These are phyloP conservation scores for Daedaleopsis sinensis DNA, from an alignment of 768 basidiomycete species.

Conservation along the genomic window DNA sequence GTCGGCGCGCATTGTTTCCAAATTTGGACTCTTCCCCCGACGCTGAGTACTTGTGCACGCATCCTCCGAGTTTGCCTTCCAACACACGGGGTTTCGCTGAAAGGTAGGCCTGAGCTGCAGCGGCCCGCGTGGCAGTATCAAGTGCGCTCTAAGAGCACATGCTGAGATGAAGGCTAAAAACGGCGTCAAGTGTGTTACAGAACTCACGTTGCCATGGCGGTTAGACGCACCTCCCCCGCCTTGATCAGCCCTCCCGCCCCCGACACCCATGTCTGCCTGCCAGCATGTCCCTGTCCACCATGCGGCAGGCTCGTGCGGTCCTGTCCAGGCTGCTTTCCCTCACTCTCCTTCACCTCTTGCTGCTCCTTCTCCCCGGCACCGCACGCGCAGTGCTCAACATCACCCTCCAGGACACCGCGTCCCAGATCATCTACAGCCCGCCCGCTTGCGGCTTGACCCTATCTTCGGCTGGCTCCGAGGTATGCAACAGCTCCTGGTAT, in stretches of 20 bases:
- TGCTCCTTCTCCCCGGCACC: slow-evolving; percentile 1
- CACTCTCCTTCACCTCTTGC: slow-evolving; percentile 1
- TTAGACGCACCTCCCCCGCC: slow-evolving; percentile 16
- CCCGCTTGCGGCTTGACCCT: slow-evolving; percentile 23
- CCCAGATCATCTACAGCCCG: slow-evolving; percentile 26
- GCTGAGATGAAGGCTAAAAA: slow-evolving; percentile 7
- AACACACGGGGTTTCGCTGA: no score
- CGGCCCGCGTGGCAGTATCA: neutral
- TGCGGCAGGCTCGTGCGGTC: slow-evolving; percentile 8
- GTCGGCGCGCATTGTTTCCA: no score
- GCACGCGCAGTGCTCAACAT: slow-evolving; percentile 17
- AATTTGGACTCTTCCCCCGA: no score
- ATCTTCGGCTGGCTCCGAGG: slow-evolving; percentile 14
- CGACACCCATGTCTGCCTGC: slow-evolving; percentile 19
- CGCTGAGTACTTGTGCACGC: no score
- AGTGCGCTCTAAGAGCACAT: neutral
- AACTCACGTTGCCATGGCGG: slow-evolving; percentile 20
- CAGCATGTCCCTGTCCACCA: slow-evolving; percentile 16
- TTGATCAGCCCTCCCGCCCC: slow-evolving; percentile 9
- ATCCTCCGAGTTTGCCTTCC: no score
- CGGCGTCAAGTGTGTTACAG: slow-evolving; percentile 13
- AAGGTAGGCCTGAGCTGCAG: neutral
- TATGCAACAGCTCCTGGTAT: slow-evolving; percentile 24
- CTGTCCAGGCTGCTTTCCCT: slow-evolving; percentile 5
- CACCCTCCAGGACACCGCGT: slow-evolving; percentile 24